Conservation (phyloP, 768 basidiomycete genomes). For the Termitomyces sp. region DNA sequence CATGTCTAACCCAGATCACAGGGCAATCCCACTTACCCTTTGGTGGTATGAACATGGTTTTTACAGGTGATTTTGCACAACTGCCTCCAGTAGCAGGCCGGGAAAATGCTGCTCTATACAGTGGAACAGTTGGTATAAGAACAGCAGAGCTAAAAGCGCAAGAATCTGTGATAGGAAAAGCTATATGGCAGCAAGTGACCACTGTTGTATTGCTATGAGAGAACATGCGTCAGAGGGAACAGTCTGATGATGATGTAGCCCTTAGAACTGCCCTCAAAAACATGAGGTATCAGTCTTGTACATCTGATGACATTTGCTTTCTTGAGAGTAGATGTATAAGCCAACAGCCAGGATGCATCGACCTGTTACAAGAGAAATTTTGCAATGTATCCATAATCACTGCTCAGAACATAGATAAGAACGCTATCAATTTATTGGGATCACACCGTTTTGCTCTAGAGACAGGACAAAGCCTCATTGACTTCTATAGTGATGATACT, state of each 20-base stretch:
- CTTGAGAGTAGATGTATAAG: not conserved
- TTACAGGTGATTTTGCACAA: too few relatives aligned
- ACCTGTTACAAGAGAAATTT: not conserved
- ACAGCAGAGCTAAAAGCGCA: too few relatives aligned
- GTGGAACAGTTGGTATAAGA: too few relatives aligned
- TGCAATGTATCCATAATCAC: slow-evolving; percentile 4
- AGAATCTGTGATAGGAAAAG: too few relatives aligned
- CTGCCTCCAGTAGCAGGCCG: too few relatives aligned
- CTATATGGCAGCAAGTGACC: slow-evolving; percentile 7
- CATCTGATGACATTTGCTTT: not conserved
- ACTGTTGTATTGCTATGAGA: slow-evolving; percentile 20
- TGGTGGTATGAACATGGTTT: too few relatives aligned
- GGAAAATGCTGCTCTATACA: too few relatives aligned
- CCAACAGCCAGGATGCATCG: too few relatives aligned
- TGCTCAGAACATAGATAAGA: not conserved
- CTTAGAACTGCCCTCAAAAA: slow-evolving; percentile 21
- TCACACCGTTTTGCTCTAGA: not conserved
- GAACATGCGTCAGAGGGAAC: slow-evolving; percentile 31
- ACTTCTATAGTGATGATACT: slow-evolving; percentile 3
- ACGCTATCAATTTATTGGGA: not conserved
- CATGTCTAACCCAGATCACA: too few relatives aligned
- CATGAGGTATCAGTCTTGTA: not conserved
- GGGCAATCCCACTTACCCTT: too few relatives aligned
- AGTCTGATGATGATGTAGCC: slow-evolving; percentile 12
- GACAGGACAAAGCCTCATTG: not conserved